Evolutionary conservation across 2,329 filamentous ascomycete species (phyloP).

Genomic region (Fonsecaea monophora): DNA sequence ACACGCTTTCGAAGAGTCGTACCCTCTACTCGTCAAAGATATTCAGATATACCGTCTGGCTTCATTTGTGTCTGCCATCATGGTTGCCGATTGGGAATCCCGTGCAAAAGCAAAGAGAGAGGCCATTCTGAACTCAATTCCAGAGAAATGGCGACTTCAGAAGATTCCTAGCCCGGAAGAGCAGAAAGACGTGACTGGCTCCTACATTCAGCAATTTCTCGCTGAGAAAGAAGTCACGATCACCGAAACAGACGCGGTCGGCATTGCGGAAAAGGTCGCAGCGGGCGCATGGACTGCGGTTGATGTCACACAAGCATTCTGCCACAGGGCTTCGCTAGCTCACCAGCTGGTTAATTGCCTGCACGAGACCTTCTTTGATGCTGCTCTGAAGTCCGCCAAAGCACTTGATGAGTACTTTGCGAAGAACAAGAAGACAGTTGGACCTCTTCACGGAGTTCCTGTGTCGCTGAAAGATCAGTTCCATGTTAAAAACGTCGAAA

Average conservation of each 20-base stretch:
- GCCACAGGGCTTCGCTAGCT: conserved; percentile 62
- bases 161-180: conserved; percentile 58
- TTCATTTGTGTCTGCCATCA: conserved; percentile 18
- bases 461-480: conserved; percentile 61
- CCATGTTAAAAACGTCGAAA: conserved; percentile 58
- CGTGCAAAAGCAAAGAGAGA: conserved; percentile 61
- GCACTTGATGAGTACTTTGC: conserved; percentile 57
- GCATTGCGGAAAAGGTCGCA: conserved; percentile 62
- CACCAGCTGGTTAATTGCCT: conserved; percentile 65
- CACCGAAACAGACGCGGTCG: conserved; percentile 65
- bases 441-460: conserved; percentile 69
- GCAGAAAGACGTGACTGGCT: conserved; percentile 63
- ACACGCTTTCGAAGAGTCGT: neutral
- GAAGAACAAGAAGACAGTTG: conserved; percentile 55
- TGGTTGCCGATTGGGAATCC: conserved; percentile 55
- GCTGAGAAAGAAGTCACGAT: conserved; percentile 63
- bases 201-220: conserved; percentile 64
- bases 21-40: neutral
- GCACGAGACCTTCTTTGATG: conserved; percentile 62
- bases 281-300: conserved; percentile 63
- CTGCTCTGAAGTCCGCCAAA: conserved; percentile 58
- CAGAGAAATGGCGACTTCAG: conserved; percentile 62
- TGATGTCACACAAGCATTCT: conserved; percentile 63
- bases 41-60: neutral
- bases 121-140: conserved; percentile 61